Conservation (phyloP, 2,329 filamentous ascomycete species). For the Nannizziopsis barbatae region DNA sequence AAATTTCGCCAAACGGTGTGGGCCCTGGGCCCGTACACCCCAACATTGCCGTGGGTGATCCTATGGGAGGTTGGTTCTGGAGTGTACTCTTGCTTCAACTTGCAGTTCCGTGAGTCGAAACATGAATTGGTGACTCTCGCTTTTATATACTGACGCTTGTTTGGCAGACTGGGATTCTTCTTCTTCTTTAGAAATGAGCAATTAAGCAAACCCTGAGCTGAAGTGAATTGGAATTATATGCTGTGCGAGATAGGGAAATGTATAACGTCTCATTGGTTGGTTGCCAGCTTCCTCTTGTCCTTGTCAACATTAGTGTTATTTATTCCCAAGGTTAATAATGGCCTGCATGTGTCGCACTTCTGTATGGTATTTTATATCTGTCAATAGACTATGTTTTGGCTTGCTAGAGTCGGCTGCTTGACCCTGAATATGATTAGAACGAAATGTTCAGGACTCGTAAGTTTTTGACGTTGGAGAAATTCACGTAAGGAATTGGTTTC, state of each 20-base stretch:
- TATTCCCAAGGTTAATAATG: not conserved
- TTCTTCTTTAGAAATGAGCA: constrained; percentile 38
- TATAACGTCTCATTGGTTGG: not conserved
- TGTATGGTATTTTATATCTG: not conserved
- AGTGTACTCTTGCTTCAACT: constrained; percentile 48
- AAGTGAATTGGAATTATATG: not conserved
- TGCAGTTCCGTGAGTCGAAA: constrained; percentile 47
- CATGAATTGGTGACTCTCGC: not conserved
- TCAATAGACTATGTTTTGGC: not conserved
- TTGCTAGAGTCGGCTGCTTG: too few species aligned
- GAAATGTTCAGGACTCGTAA: too few species aligned
- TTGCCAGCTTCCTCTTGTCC: not conserved
- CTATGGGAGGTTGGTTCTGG: constrained; percentile 50
- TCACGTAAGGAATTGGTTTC: not conserved
- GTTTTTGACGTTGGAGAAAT: too few species aligned
- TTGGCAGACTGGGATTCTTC: constrained; percentile 29
- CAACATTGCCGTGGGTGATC: constrained; percentile 36
- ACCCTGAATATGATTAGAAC: too few species aligned
- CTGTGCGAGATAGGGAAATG: not conserved
- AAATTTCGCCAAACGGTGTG: constrained; percentile 49
- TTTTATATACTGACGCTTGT: not conserved
- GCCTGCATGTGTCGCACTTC: not conserved
- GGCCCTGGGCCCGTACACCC: constrained; percentile 54
- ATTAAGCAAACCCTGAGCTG: constrained; percentile 32
- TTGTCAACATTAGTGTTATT: not conserved